Evolutionary conservation across 2,329 filamentous ascomycete genomes (phyloP), one percentile per base, ranked within the genome.

Genomic region (Monosporascus sp.): DNA sequence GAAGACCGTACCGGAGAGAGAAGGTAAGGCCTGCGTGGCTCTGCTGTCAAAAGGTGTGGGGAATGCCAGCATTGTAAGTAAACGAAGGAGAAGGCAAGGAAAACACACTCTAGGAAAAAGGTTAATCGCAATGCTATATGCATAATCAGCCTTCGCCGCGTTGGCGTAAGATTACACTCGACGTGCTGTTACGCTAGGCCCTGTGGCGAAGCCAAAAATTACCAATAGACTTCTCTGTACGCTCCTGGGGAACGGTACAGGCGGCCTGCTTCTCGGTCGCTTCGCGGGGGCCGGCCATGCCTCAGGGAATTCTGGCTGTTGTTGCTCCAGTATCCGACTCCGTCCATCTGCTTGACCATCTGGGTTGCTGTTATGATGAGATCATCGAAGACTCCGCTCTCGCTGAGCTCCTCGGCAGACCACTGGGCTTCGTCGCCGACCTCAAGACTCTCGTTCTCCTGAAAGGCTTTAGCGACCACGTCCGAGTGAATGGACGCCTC

Each of bases 271-370:
- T 39, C 27, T 22, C 22, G 31, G 11, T 37, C 11, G 36, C n/a
- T 50, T 11, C 25, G n/a, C 14, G 50, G 43, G 8, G 57, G 52
- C 14, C 36, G 11, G 22, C 44, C 50, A 24, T 57, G 50, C 17
- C 54, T 51, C 48, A 38, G 36, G 17, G 22, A 35, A 43, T 57
- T 48, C 37, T 66, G 64, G 17, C 52, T 46, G 44, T 67, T 67
- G 35, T 66, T 53, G 31, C 60, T 60, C 61, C 62, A 66, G 36
- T 52, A 58, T 7, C 64, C 67, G 4, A 69, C 55, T 3, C 61
- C 60, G 49, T 69, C 67, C 53, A 68, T 63, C 1, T 58, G 57
- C 52, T 65, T 63, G 48, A 67, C 57, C 50, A 63, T 54, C 1
- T 55, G 35, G 2, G 49, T 58, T 4, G 65, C 57, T 11, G 59